phyloP scores from a whole-genome alignment of 768 basidiomycete genomes.

The Hydnum rufescens region DNA sequence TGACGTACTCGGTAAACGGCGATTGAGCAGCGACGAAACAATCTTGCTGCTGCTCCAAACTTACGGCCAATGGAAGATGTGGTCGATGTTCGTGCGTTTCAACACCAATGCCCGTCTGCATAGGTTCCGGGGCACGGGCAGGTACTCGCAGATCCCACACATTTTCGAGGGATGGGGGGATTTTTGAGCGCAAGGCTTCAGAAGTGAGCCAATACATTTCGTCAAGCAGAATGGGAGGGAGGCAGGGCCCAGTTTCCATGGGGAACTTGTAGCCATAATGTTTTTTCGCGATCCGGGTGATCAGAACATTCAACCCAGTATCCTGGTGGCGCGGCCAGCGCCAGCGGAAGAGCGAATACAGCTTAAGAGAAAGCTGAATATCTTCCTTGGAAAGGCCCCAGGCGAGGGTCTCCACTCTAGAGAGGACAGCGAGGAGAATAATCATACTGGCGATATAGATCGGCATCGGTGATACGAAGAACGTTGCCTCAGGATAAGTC shows the following conservation, averaged over 20 bases:
- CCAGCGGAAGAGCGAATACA: conserved; percentile 80
- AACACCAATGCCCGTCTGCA: conserved; percentile 11
- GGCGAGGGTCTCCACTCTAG: conserved; percentile 45
- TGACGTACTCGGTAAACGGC: background rate
- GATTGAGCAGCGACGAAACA: background rate
- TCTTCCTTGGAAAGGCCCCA: conserved; percentile 54
- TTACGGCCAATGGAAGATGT: background rate
- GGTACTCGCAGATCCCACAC: conserved; percentile 6
- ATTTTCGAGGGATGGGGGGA: conserved; percentile 11
- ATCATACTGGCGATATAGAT: conserved; percentile 84
- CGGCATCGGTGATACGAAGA: conserved; percentile 77
- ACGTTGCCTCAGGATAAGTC: conserved; percentile 65
- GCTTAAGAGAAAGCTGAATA: conserved; percentile 70
- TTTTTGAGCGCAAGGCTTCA: conserved; percentile 14
- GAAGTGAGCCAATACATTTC: conserved; percentile 38
- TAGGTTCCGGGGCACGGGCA: conserved; percentile 19
- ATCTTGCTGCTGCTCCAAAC: background rate
- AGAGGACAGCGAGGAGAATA: conserved; percentile 74
- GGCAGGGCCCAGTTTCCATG: conserved; percentile 16
- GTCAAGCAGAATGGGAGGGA: conserved; percentile 28
- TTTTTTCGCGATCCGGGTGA: conserved; percentile 61
- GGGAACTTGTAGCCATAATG: conserved; percentile 18
- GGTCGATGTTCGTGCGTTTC: background rate
- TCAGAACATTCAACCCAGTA: conserved; percentile 72
- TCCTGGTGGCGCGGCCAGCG: background rate